Evolutionary conservation across 345 rosid species (phyloP).

Genomic region (Eucalyptus shirleyi): DNA sequence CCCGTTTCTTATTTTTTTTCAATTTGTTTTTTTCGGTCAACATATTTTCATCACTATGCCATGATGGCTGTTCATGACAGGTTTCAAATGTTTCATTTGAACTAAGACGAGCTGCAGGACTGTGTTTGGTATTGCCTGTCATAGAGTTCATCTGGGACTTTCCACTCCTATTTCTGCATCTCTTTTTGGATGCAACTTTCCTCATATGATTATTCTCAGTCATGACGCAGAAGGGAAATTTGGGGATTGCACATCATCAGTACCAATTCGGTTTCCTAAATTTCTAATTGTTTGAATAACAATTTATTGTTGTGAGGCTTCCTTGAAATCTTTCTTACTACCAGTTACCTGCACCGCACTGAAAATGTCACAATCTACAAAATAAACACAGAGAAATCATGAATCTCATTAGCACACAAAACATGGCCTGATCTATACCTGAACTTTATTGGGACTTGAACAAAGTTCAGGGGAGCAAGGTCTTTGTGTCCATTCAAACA

Average conservation of each 20-base stretch:
- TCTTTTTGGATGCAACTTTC: background rate
- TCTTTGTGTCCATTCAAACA: constrained; percentile 83
- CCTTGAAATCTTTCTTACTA: constrained; percentile 1
- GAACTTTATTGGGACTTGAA: constrained; percentile 39
- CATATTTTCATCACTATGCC: background rate
- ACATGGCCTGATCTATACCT: constrained; percentile 13
- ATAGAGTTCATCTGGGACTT: constrained; percentile 1
- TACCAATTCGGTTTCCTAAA: background rate
- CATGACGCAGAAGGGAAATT: background rate
- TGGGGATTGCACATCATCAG: background rate
- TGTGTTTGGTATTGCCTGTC: constrained; percentile 1
- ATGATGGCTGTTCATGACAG: background rate
- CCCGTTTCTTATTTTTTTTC: background rate
- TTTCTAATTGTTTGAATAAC: background rate
- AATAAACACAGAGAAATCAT: background rate
- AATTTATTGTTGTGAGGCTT: background rate
- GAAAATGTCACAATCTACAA: background rate
- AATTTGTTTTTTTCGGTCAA: background rate
- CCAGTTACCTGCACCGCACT: background rate
- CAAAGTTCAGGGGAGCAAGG: constrained; percentile 71
- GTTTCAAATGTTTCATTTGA: background rate
- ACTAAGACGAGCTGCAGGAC: background rate
- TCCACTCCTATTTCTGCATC: constrained; percentile 2
- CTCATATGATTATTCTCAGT: background rate
- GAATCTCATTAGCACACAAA: background rate